Evolutionary conservation across 2,329 filamentous ascomycete species (phyloP).

Genomic region (Aspergillus pseudoglaucus): DNA sequence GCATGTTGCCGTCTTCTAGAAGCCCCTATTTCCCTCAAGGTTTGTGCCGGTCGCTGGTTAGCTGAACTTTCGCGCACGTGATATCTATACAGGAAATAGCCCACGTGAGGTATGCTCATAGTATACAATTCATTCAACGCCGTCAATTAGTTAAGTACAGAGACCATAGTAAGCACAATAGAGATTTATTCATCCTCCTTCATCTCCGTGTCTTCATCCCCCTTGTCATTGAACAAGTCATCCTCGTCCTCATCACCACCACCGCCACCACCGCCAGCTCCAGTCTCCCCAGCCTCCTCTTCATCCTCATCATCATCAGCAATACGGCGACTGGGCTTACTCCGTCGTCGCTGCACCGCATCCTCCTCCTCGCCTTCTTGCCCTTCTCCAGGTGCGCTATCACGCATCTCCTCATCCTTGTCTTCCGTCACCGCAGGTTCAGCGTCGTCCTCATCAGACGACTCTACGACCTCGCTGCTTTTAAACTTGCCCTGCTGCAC

Average conservation of each 20-base stretch:
- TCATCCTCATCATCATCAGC: conserved; percentile 37
- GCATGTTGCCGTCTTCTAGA: too few relatives aligned
- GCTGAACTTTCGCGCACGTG: too few relatives aligned
- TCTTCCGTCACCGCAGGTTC: conserved; percentile 4
- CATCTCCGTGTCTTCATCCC: conserved; percentile 31
- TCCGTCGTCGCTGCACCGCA: conserved; percentile 26
- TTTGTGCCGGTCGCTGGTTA: too few relatives aligned
- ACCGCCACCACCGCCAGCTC: conserved; percentile 28
- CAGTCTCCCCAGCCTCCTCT: conserved; percentile 37
- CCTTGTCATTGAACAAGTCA: conserved; percentile 31
- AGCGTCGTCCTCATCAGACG: conserved; percentile 51
- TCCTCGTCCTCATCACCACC: conserved; percentile 25
- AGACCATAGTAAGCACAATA: conserved; percentile 11
- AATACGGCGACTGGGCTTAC: conserved; percentile 27
- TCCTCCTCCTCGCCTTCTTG: conserved; percentile 39
- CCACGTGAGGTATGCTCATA: too few relatives aligned
- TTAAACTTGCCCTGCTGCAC: conserved; percentile 63
- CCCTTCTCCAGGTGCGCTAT: conserved; percentile 28
- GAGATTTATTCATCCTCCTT: conserved; percentile 19
- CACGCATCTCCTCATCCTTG: conserved; percentile 24
- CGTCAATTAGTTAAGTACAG: too few relatives aligned
- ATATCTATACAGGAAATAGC: too few relatives aligned
- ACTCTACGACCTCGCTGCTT: conserved; percentile 74
- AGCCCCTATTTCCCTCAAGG: too few relatives aligned
- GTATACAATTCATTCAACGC: too few relatives aligned